phyloP scores from a whole-genome alignment of 2,329 filamentous ascomycete species.

The Calcarisporium arbuscula region DNA sequence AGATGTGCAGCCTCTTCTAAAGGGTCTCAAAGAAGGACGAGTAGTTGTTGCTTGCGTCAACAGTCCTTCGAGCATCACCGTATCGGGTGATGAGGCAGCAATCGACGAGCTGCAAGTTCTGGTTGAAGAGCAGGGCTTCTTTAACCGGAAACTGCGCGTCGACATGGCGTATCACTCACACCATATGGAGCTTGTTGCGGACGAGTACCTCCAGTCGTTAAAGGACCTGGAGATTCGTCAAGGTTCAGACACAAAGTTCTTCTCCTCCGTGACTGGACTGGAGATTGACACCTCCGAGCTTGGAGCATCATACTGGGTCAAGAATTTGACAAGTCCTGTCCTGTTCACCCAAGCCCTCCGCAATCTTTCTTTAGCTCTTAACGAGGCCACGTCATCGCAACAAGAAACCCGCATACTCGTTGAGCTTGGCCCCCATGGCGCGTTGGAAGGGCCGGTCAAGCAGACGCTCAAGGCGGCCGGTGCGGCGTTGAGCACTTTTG shows the following conservation, averaged over 20 bases:
- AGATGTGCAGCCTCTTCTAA: neutral
- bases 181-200: constrained; percentile 37
- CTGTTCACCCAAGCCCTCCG: constrained; percentile 1
- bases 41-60: constrained; percentile 37
- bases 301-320: constrained; percentile 2
- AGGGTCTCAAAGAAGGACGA: neutral
- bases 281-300: too few relatives aligned
- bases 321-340: neutral
- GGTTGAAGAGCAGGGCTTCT: constrained; percentile 32
- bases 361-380: too few relatives aligned
- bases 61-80: constrained; percentile 40
- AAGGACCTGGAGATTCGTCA: too few relatives aligned
- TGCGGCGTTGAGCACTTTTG: too few relatives aligned
- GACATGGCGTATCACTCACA: constrained; percentile 45
- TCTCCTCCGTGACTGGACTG: too few relatives aligned
- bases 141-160: constrained; percentile 37
- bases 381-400: too few relatives aligned
- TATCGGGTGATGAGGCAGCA: constrained; percentile 37
- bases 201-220: neutral
- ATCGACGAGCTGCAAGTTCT: constrained; percentile 29
- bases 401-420: constrained; percentile 9
- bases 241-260: too few relatives aligned
- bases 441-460: constrained; percentile 13
- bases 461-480: too few relatives aligned
- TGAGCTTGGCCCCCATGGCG: constrained; percentile 17